phyloP scores from a whole-genome alignment of 2,329 filamentous ascomycete genomes.

The Chalaropsis ovoidea region DNA sequence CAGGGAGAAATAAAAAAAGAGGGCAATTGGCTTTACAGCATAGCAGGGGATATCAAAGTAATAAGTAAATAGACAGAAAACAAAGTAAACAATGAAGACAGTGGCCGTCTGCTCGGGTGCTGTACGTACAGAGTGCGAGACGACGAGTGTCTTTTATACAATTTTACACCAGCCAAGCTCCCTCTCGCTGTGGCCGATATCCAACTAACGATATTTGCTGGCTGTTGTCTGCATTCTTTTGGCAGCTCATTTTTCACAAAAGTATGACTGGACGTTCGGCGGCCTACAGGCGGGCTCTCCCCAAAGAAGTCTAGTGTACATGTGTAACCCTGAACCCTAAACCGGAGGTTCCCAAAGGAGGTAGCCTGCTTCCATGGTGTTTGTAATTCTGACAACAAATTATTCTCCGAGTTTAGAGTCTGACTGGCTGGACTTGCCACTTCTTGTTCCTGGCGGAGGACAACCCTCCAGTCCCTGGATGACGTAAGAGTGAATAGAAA shows the following conservation, averaged over 20 bases:
- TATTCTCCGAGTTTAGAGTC: too few species aligned
- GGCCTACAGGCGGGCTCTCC: neutral
- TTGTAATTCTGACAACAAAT: too few species aligned
- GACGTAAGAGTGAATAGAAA: too few species aligned
- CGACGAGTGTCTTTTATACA: neutral
- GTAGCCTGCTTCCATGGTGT: neutral
- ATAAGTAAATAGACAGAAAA: neutral
- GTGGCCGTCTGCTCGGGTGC: too few species aligned
- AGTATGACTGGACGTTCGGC: constrained; percentile 7
- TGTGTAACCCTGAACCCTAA: neutral
- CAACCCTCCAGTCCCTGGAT: neutral
- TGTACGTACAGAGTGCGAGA: too few species aligned
- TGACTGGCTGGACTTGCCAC: too few species aligned
- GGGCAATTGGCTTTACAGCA: neutral
- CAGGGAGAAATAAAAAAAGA: neutral
- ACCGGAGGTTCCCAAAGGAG: constrained; percentile 8
- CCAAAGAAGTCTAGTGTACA: neutral
- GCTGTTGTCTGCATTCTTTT: neutral
- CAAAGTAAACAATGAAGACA: neutral
- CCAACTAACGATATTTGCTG: neutral
- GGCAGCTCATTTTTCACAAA: neutral
- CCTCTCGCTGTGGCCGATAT: neutral
- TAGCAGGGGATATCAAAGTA: neutral
- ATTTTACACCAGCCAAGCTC: neutral
- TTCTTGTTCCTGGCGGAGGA: neutral